Evolutionary conservation across 176 grass and related monocot genomes (phyloP).

Genomic region (Carex pumila): DNA sequence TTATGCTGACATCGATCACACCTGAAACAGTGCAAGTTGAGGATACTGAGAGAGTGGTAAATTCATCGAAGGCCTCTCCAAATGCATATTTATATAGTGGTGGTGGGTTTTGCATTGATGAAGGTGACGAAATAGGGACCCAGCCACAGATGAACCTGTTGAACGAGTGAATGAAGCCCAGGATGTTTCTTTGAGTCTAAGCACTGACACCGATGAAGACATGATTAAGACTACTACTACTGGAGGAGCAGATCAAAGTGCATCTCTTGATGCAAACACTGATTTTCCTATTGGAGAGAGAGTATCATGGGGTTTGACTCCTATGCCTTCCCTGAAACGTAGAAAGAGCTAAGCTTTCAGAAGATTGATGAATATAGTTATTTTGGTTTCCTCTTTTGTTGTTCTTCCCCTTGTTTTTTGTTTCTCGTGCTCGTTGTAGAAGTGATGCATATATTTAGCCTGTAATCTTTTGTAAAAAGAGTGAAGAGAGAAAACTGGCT

Average conservation of each 20-base stretch:
- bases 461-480: not conserved
- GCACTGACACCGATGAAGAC: constrained; percentile 12
- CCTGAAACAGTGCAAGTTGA: constrained; percentile 12
- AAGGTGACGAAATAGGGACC: constrained; percentile 20
- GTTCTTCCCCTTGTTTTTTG: not conserved
- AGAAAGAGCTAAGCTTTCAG: constrained; percentile 11
- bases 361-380: not conserved
- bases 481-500: not conserved
- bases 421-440: not conserved
- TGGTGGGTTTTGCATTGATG: constrained; percentile 63
- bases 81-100: constrained; percentile 50
- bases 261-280: not conserved
- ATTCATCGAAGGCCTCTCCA: constrained; percentile 5
- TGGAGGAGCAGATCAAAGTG: constrained; percentile 10
- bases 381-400: not conserved
- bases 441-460: not conserved
- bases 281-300: not conserved
- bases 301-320: constrained; percentile 27
- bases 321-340: constrained; percentile 48
- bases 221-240: not conserved
- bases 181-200: not conserved
- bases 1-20: not conserved
- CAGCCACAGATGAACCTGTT: constrained; percentile 5
- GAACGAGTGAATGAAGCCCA: not conserved
- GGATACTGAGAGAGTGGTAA: not conserved